Evolutionary conservation across 495 filamentous ascomycete genomes (phyloP), one percentile per base, ranked within the genome.

Genomic region (Symbiotaphrina buchneri): DNA sequence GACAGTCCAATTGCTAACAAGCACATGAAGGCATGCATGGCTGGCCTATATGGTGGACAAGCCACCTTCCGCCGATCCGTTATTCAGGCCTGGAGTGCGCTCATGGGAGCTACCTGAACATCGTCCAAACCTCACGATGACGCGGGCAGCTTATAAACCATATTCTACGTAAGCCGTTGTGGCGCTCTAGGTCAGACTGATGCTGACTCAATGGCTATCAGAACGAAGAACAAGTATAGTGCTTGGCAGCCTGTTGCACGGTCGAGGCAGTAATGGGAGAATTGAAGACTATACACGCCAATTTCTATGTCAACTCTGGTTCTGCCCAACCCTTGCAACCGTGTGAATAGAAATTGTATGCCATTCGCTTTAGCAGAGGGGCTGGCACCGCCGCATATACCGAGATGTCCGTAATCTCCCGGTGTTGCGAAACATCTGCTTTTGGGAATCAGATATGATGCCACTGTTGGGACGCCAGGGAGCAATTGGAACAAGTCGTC

Each of bases 1-100:
- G n/a, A n/a, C n/a, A n/a, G n/a, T n/a, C n/a, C n/a, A n/a, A n/a
- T n/a, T n/a, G n/a, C n/a, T n/a, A n/a, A n/a, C n/a, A n/a, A n/a
- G n/a, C n/a, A 31, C 15, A 14, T 33, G n/a, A 33, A 75, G 70
- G 84, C 87, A 95, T 52, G 79, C 80, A 15, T 99, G 87, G 87
- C 80, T 95, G 42, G 74, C 78, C 27, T 94, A 99, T 54, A 54
- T 76, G 53, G 73, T 90, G 34, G 83, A 95, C 52, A 73, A 81
- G 48, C 74, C 84, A 16, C 87, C 87, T 3, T 63, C 58, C 15
- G 47, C 68, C 41, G 87, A 99, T 49, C 61, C 74, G 21, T 41
- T 83, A 38, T 39, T 84, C 18, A 63, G 72, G 46, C 59, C 65
- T 17, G 56, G 64, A 33, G 46, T 61, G 22, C 63, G 81, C 23